phyloP scores from a whole-genome alignment of 2,329 filamentous ascomycete species.

The Diaporthe vexans region DNA sequence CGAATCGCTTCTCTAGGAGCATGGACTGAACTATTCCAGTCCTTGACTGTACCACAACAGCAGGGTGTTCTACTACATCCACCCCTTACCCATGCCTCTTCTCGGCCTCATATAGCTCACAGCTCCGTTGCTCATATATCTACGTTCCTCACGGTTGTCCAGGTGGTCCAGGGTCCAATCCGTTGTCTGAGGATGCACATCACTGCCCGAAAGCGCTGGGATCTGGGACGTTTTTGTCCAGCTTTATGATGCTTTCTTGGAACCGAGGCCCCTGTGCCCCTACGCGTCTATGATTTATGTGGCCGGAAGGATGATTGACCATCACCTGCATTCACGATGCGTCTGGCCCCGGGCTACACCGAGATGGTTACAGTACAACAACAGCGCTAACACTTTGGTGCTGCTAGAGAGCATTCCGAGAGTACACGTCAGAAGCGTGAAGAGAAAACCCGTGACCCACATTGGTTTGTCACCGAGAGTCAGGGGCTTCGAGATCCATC shows the following conservation, averaged over 20 bases:
- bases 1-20: background rate
- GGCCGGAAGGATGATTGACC: background rate
- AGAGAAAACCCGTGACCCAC: background rate
- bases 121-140: background rate
- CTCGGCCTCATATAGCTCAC: background rate
- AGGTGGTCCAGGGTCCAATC: background rate
- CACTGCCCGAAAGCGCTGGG: background rate
- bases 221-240: background rate
- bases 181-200: background rate
- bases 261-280: background rate
- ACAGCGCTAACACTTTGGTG: background rate
- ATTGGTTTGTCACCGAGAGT: background rate
- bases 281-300: background rate
- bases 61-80: background rate
- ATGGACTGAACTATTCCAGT: background rate
- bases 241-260: background rate
- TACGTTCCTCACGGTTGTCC: background rate
- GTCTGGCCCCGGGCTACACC: background rate
- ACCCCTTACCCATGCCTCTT: background rate
- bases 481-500: background rate
- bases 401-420: background rate
- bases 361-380: background rate
- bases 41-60: background rate
- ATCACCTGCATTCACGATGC: slow-evolving; percentile 5
- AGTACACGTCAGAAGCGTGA: background rate